Percentiles rank a stretch among this genome's conserved stretches.
Evolutionary conservation across 495 filamentous ascomycete genomes (phyloP).

Genomic region (Annulohypoxylon maeteangense): DNA sequence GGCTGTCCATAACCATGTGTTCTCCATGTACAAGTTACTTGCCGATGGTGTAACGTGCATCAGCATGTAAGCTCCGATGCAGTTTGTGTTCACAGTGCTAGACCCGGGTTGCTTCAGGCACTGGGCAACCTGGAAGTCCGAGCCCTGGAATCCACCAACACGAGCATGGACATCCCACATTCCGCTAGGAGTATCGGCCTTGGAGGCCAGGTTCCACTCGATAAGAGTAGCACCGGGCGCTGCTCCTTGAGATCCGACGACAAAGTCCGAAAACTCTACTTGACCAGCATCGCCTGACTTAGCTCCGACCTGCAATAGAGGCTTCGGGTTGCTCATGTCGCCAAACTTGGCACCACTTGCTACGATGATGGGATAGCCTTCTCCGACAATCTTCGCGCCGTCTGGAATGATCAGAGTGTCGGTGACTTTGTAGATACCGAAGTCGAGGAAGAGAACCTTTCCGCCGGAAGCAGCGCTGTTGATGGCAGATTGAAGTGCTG

Average conservation of each 20-base stretch:
- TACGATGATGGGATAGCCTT: slow-evolving; percentile 89
- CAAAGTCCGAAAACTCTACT: slow-evolving; percentile 82
- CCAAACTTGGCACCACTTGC: slow-evolving; percentile 77
- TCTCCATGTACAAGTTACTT: slow-evolving; percentile 80
- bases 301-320: slow-evolving; percentile 79
- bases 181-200: slow-evolving; percentile 69
- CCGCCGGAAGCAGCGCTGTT: slow-evolving; percentile 69
- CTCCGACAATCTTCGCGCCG: slow-evolving; percentile 77
- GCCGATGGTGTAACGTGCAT: slow-evolving; percentile 79
- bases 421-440: slow-evolving; percentile 71
- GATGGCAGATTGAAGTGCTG: slow-evolving; percentile 66
- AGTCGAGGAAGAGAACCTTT: slow-evolving; percentile 68
- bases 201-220: slow-evolving; percentile 73
- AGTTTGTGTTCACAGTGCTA: slow-evolving; percentile 61
- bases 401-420: slow-evolving; percentile 71
- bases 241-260: slow-evolving; percentile 76
- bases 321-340: slow-evolving; percentile 73
- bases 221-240: slow-evolving; percentile 77
- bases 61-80: slow-evolving; percentile 81
- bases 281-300: slow-evolving; percentile 74
- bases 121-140: slow-evolving; percentile 75
- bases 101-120: slow-evolving; percentile 73
- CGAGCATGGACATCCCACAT: slow-evolving; percentile 94
- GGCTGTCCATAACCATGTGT: slow-evolving; percentile 92
- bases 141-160: slow-evolving; percentile 82